These are phyloP conservation scores for Dalbergia cochinchinensis DNA, from an alignment of 306 rosid genomes.

Conservation along the genomic window DNA sequence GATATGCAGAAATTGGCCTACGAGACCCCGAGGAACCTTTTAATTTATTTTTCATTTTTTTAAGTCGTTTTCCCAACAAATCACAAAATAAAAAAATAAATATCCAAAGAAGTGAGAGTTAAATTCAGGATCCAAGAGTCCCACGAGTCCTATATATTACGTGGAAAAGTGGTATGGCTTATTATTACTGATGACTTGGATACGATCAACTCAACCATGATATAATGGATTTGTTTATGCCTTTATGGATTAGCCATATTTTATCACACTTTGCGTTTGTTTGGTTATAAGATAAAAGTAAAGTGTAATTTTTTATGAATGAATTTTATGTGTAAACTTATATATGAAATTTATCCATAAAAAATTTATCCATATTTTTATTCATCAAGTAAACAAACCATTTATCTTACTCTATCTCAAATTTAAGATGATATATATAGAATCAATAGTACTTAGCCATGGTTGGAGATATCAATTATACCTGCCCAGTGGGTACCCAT, in stretches of 20 bases:
- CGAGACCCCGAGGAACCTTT: constrained; percentile 26
- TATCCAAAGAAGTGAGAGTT: background rate
- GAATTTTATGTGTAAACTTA: too few species aligned
- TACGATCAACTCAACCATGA: background rate
- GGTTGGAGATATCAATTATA: too few species aligned
- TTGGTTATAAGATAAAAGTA: too few species aligned
- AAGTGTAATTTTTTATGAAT: too few species aligned
- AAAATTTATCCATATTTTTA: too few species aligned
- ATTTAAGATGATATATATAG: too few species aligned
- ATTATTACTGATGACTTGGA: background rate
- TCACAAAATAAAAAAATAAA: background rate
- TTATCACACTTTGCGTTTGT: too few species aligned
- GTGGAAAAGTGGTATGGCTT: background rate
- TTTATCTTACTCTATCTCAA: too few species aligned
- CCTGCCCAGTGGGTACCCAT: too few species aligned
- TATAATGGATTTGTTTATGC: background rate
- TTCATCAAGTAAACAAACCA: too few species aligned
- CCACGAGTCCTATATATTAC: background rate
- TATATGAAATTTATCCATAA: too few species aligned
- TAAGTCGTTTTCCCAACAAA: background rate
- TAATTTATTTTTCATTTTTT: background rate
- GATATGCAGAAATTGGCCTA: constrained; percentile 27
- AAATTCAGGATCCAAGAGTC: background rate
- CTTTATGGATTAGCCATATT: background rate
- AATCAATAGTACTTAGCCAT: too few species aligned